Percentiles rank a stretch among this genome's conserved stretches.
phyloP scores from a whole-genome alignment of 208 protist genomes.

The Zelonia costaricensis region DNA sequence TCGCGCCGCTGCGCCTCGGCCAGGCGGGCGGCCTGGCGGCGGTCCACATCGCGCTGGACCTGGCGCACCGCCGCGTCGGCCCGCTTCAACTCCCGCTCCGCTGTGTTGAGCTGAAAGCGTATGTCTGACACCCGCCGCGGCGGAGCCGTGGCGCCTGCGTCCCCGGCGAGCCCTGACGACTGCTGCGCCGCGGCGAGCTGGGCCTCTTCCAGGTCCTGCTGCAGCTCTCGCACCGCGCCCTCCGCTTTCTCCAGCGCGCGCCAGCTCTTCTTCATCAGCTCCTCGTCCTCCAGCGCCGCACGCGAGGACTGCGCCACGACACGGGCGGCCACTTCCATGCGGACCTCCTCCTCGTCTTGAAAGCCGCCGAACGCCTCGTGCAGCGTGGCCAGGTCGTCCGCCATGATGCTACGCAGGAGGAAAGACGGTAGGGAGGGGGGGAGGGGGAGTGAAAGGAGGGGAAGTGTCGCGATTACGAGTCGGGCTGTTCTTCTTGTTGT shows the following conservation, averaged over 20 bases:
- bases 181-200: slow-evolving; percentile 12
- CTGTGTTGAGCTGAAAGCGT: slow-evolving; percentile 42
- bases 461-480: no score
- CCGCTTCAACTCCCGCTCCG: slow-evolving; percentile 41
- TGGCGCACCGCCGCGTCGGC: slow-evolving; percentile 33
- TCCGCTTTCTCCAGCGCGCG: slow-evolving; percentile 36
- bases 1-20: slow-evolving; percentile 28
- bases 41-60: slow-evolving; percentile 45
- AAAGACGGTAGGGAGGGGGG: not conserved
- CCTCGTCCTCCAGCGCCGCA: slow-evolving; percentile 48
- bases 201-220: slow-evolving; percentile 22
- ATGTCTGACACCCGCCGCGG: slow-evolving; percentile 17
- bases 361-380: slow-evolving; percentile 30
- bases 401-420: slow-evolving; percentile 10
- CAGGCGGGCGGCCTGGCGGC: slow-evolving; percentile 32
- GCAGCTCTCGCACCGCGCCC: slow-evolving; percentile 19
- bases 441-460: slow-evolving; percentile 6
- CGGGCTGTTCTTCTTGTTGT: no score
- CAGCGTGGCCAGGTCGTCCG: slow-evolving; percentile 51
- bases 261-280: slow-evolving; percentile 39
- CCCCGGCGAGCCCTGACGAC: not conserved
- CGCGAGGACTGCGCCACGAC: slow-evolving; percentile 39
- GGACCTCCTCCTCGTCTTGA: slow-evolving; percentile 59
- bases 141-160: not conserved
- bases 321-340: slow-evolving; percentile 49